Base-by-base conservation (phyloP, 2,329 filamentous ascomycete species). In the Aspergillus sp. region DNA sequence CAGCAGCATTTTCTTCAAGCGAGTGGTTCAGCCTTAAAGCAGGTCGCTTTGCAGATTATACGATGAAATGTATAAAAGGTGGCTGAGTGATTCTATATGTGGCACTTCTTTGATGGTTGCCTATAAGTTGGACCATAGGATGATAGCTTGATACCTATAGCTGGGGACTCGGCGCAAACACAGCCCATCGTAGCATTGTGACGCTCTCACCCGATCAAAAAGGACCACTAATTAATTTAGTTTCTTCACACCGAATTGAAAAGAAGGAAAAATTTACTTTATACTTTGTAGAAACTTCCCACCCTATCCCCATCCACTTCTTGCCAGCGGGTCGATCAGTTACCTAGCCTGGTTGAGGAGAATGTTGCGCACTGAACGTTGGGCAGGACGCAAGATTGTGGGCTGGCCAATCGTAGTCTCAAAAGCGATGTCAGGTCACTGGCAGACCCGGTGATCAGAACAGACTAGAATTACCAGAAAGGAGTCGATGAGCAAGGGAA, bases 401-500 rank as follows among this genome's bases (percentile, higher is more conserved):
- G 21, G 17, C 19, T 19, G 19, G 41, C 41, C 41, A 45, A 45
- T 45, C 41, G 19, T 45, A 13, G 17, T 12, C 5, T 19, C 15
- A 41, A 41, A 23, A 45, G 56, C 61, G 56, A 67, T 65, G 65
- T 67, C 65, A 65, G 65, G 53, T 54, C 38, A 36, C 28, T 61
- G 32, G 19, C 19, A 52, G 36, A 23, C 36, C 19, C 50, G 30
- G 30, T 32, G 36, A 36, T 52, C 19, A 36, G 12, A 21, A 15
- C 21, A 38, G 15, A 50, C 47, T 36, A 36, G 28, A 28, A 50
- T 25, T 28, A 45, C 41, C n/a, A 45, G n/a, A 45, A 17, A 45
- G 8, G 21, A 10, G 25, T 53, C 51, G 19, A 17, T 28, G 36
- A 12, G 32, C 19, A 25, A 53, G 32, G n/a, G 51, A 43, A 41